Conservation (phyloP, 495 filamentous ascomycete genomes). For the Neurospora discreta region DNA sequence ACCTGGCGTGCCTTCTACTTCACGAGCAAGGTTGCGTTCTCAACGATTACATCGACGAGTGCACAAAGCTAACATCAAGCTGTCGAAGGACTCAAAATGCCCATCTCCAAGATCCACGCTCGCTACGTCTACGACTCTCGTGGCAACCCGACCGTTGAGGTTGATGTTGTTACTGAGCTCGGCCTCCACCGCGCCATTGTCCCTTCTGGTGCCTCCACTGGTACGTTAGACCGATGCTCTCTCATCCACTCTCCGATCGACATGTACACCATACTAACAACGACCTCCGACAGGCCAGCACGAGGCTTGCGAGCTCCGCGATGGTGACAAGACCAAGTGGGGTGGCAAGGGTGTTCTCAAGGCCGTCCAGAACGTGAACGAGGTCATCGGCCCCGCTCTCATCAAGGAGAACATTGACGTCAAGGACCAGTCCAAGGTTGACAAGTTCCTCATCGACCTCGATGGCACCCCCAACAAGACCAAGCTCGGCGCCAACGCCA, state of each 20-base stretch:
- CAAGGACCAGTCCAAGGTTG: constrained; percentile 90
- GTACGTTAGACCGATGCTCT: constrained; percentile 38
- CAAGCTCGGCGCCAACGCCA: constrained; percentile 96
- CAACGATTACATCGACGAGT: background rate
- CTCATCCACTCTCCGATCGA: constrained; percentile 1
- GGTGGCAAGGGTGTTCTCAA: constrained; percentile 91
- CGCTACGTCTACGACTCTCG: constrained; percentile 99
- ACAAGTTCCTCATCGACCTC: constrained; percentile 90
- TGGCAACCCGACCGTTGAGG: constrained; percentile 88
- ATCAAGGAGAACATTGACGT: constrained; percentile 92
- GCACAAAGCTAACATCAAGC: constrained; percentile 1
- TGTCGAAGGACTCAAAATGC: constrained; percentile 48
- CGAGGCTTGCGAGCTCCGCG: constrained; percentile 97
- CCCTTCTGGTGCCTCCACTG: constrained; percentile 94
- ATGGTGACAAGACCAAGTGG: constrained; percentile 97
- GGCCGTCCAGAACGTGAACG: constrained; percentile 95
- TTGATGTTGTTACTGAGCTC: constrained; percentile 91
- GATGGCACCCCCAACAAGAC: constrained; percentile 97
- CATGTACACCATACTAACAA: constrained; percentile 6
- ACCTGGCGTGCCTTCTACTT: background rate
- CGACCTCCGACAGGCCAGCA: constrained; percentile 59
- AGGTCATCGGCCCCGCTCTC: constrained; percentile 76
- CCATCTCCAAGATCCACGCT: constrained; percentile 97
- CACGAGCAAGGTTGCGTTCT: background rate
- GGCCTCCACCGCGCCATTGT: constrained; percentile 98